Evolutionary conservation across 495 filamentous ascomycete species (phyloP).

Genomic region (Talaromyces liani): DNA sequence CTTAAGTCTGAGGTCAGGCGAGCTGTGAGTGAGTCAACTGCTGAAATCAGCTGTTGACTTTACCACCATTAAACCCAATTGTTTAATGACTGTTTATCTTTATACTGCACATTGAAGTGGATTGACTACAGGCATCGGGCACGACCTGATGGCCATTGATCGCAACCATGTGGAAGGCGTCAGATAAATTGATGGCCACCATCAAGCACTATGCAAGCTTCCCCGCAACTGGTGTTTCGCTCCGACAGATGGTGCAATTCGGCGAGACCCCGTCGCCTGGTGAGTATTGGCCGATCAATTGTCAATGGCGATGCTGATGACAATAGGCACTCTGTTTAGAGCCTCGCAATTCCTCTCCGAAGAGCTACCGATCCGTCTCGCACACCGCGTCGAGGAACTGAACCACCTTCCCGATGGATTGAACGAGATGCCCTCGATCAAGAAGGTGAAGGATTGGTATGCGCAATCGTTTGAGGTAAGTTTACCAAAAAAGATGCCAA

Average conservation of each 20-base stretch:
- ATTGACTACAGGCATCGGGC: conserved; percentile 11
- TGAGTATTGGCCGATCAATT: conserved; percentile 28
- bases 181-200: conserved; percentile 89
- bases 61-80: background rate
- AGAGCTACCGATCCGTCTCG: conserved; percentile 93
- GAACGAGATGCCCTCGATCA: conserved; percentile 96
- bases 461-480: conserved; percentile 96
- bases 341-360: conserved; percentile 98
- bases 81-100: background rate
- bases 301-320: background rate
- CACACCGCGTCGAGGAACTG: conserved; percentile 92
- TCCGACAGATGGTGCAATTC: conserved; percentile 99
- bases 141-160: conserved; percentile 17
- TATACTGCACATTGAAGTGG: background rate
- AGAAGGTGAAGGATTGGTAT: conserved; percentile 95
- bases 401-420: conserved; percentile 90
- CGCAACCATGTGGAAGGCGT: conserved; percentile 76
- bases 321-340: conserved; percentile 82
- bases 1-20: background rate
- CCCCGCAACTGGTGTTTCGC: conserved; percentile 90
- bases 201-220: conserved; percentile 98
- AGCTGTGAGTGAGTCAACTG: background rate
- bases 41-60: background rate
- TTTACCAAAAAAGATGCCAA: too few relatives aligned
- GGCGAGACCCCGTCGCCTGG: conserved; percentile 84